Evolutionary conservation across 306 rosid genomes (phyloP).

Genomic region (Vigna unguiculata): DNA sequence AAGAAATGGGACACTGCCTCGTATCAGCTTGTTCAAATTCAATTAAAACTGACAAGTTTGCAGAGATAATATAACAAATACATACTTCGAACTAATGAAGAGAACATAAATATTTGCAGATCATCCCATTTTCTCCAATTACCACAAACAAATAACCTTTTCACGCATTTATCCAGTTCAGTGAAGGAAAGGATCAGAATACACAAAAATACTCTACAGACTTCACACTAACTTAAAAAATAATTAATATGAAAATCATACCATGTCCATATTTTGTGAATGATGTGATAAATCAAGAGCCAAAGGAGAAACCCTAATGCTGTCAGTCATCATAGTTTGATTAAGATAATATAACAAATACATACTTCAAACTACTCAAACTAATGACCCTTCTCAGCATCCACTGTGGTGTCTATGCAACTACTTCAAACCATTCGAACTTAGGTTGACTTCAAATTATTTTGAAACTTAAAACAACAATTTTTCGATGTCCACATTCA

Average conservation of each 20-base stretch:
- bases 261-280: slow-evolving; percentile 6
- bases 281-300: slow-evolving; percentile 26
- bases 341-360: slow-evolving; percentile 27
- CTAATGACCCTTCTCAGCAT: slow-evolving; percentile 19
- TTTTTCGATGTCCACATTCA: not conserved
- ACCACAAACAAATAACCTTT: slow-evolving; percentile 2
- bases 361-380: slow-evolving; percentile 25
- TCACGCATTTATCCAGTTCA: not conserved
- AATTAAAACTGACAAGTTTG: slow-evolving; percentile 15
- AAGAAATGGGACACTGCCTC: slow-evolving; percentile 39
- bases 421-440: slow-evolving; percentile 32
- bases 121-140: slow-evolving; percentile 14
- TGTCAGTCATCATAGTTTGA: slow-evolving; percentile 22
- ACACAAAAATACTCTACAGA: not conserved
- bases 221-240: slow-evolving; percentile 9
- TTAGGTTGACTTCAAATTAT: slow-evolving; percentile 8
- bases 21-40: slow-evolving; percentile 37
- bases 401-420: slow-evolving; percentile 15
- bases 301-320: slow-evolving; percentile 1
- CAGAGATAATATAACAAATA: no score
- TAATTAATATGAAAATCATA: slow-evolving; percentile 4
- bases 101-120: slow-evolving; percentile 25
- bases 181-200: not conserved
- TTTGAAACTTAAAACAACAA: slow-evolving; percentile 31
- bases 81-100: slow-evolving; percentile 10